A percentile compares a stretch with the other conserved stretches of the same genome.
phyloP scores from a whole-genome alignment of 106 monocot species.

The Dendrobium catenatum region DNA sequence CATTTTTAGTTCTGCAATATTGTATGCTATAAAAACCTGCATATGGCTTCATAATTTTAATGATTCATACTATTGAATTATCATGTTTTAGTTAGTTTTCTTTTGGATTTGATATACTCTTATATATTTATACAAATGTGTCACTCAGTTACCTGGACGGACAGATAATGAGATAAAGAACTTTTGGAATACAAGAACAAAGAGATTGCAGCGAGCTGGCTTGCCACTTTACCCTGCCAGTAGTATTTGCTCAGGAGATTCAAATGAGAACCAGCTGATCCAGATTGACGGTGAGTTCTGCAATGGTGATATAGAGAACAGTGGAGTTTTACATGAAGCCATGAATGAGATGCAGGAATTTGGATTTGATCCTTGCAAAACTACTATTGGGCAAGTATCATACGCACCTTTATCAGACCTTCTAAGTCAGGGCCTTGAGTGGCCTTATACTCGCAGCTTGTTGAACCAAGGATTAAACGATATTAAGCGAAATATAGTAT shows the following conservation, averaged over 20 bases:
- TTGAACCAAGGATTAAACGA: background rate
- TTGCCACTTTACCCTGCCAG: constrained; percentile 39
- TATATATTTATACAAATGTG: background rate
- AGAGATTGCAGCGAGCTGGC: constrained; percentile 44
- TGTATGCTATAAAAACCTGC: background rate
- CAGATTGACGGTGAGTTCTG: constrained; percentile 8
- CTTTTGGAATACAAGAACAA: constrained; percentile 64
- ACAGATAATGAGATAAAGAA: constrained; percentile 80
- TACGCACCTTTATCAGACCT: constrained; percentile 5
- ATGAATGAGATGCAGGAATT: constrained; percentile 14
- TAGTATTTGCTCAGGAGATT: constrained; percentile 4
- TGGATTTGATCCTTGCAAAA: constrained; percentile 16
- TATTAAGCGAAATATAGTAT: constrained; percentile 3
- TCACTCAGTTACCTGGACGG: constrained; percentile 60
- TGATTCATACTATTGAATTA: background rate
- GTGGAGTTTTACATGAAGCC: constrained; percentile 14
- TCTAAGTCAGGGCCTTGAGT: background rate
- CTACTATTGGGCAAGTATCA: constrained; percentile 18
- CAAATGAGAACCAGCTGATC: constrained; percentile 22
- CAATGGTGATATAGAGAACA: constrained; percentile 9
- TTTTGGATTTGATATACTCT: background rate
- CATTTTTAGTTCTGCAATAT: background rate
- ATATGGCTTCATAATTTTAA: background rate
- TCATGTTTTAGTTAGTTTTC: background rate
- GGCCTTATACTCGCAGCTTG: background rate